Percentiles rank a stretch among this genome's conserved stretches.
phyloP scores from a whole-genome alignment of 163 green algal genomes.

The Scenedesmus sp. region DNA sequence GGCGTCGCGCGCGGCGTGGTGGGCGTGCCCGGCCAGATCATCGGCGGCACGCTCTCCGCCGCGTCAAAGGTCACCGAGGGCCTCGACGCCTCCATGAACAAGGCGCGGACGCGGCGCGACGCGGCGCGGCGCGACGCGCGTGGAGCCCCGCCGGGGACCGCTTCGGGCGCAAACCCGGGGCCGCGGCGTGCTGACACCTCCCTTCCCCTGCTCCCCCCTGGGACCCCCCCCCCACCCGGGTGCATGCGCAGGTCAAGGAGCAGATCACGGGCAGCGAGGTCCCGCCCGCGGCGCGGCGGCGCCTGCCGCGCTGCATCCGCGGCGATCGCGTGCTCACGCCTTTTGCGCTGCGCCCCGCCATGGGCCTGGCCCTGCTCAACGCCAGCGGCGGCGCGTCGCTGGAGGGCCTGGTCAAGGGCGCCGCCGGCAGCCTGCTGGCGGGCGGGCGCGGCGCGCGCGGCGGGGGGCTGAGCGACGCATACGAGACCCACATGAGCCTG shows the following conservation, averaged over 20 bases:
- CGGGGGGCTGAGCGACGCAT: slow-evolving; percentile 64
- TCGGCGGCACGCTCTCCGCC: slow-evolving; percentile 77
- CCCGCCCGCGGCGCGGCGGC: slow-evolving; percentile 22
- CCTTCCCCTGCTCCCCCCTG: not conserved
- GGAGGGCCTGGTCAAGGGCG: slow-evolving; percentile 9
- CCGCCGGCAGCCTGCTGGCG: slow-evolving; percentile 15
- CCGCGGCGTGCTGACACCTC: not conserved
- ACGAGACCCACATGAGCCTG: slow-evolving; percentile 89
- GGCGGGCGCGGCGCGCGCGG: slow-evolving; percentile 7
- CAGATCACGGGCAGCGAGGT: slow-evolving; percentile 9
- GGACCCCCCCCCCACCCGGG: too few relatives aligned
- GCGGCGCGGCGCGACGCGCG: too few relatives aligned
- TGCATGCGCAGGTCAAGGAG: slow-evolving; percentile 4
- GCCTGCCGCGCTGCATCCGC: slow-evolving; percentile 46
- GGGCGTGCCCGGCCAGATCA: slow-evolving; percentile 77
- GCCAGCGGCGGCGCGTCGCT: slow-evolving; percentile 3
- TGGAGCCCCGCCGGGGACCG: too few relatives aligned
- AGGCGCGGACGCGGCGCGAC: slow-evolving; percentile 12
- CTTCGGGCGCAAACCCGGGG: too few relatives aligned
- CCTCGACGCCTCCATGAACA: slow-evolving; percentile 64
- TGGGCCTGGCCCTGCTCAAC: slow-evolving; percentile 79
- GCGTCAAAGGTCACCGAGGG: slow-evolving; percentile 75
- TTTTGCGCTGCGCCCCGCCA: slow-evolving; percentile 60
- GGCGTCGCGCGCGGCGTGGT: slow-evolving; percentile 85
- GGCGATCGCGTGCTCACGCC: slow-evolving; percentile 79